Percentiles rank a stretch among this genome's conserved stretches.
These are phyloP conservation scores for Syzygium oleosum DNA, from an alignment of 345 rosid species.

Conservation along the genomic window DNA sequence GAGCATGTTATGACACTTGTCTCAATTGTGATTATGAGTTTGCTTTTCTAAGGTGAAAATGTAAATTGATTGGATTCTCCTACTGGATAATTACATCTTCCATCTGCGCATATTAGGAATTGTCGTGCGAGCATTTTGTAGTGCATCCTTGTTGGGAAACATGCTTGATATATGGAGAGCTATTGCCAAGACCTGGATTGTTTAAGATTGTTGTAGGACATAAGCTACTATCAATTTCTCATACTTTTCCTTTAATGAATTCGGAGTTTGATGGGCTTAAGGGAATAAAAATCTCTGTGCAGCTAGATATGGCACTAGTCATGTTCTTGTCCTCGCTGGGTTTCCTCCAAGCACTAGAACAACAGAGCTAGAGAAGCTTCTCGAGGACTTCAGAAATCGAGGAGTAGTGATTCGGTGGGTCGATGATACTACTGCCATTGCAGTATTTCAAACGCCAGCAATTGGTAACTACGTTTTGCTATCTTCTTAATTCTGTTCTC, in stretches of 20 bases:
- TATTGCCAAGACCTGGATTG: not conserved
- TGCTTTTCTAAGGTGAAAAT: not conserved
- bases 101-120: not conserved
- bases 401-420: slow-evolving; percentile 83
- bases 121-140: not conserved
- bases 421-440: slow-evolving; percentile 82
- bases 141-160: not conserved
- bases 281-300: slow-evolving; percentile 6
- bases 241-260: not conserved
- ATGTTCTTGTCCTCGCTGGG: slow-evolving; percentile 72
- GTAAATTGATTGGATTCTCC: not conserved
- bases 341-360: slow-evolving; percentile 76
- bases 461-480: slow-evolving; percentile 30
- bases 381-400: slow-evolving; percentile 44
- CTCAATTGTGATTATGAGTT: not conserved
- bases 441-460: slow-evolving; percentile 73
- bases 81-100: not conserved
- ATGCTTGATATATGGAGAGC: not conserved
- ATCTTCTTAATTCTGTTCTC: not conserved
- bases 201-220: not conserved
- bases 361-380: slow-evolving; percentile 68
- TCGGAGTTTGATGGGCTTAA: not conserved
- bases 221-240: not conserved
- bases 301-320: slow-evolving; percentile 77
- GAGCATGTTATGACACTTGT: not conserved